Evolutionary conservation across 441 rosid species (phyloP), one percentile per base, ranked within the genome.

Genomic region (Brassica balearica): DNA sequence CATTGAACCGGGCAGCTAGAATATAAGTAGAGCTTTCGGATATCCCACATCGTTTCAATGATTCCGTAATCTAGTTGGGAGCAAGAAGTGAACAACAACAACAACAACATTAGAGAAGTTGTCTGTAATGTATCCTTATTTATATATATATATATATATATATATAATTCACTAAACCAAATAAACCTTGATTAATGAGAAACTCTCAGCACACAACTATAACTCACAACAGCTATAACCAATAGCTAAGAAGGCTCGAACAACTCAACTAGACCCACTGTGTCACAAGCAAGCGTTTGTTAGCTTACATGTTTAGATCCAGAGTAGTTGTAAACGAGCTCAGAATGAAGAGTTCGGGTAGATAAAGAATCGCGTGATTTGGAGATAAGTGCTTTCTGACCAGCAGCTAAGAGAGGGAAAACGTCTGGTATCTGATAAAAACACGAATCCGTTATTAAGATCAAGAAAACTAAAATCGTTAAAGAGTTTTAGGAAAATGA

Each of bases 261-360:
- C 15, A 12, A 12, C 55, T 12, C 2, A 11, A 46, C 55, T 46
- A 46, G 38, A 12, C 55, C 55, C 15, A 46, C 0, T 43, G 51
- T 43, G 51, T 43, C 53, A 46, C 17, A 46, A 46, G 6, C 5
- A 46, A 4, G 25, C 4, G 51, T 43, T 0, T 46, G 14, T 11
- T 46, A 3, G 53, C 53, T 46, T 46, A 46, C 53, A 46, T 46
- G 53, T 46, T 93, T 46, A 46, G 15, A 46, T 3, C 53, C 53
- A 3, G 53, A 46, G 53, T 46, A 46, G n/a, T 46, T 46, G 6
- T 46, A 46, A 0, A 46, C 53, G 0, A 46, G 53, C 77, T 96
- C 97, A 11, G 98, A 93, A 86, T 96, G 98, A 80, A 87, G 93
- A 23, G 99, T 96, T 19, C 92, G 83, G 12, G 97, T 91, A 17